These are phyloP conservation scores for Trichosporon ovoides DNA, from an alignment of 1,284 basidiomycete genomes.

Conservation along the genomic window DNA sequence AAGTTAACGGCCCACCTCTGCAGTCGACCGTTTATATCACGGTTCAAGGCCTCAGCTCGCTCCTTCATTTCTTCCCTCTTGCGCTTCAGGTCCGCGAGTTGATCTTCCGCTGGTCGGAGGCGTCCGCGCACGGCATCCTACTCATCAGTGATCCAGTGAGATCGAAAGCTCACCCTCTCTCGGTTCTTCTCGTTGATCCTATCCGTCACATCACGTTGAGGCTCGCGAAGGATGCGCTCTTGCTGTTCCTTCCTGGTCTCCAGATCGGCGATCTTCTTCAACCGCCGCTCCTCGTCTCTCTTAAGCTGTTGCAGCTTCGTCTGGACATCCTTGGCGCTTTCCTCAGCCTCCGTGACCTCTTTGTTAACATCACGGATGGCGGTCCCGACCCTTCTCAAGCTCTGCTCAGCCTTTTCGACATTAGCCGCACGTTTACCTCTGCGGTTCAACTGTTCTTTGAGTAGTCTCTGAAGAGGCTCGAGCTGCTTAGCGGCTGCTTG, in stretches of 20 bases:
- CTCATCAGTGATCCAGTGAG: neutral
- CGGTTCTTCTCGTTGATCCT: slow-evolving; percentile 13
- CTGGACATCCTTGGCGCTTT: neutral
- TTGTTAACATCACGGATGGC: neutral
- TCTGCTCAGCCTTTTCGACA: neutral
- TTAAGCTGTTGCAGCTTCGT: neutral
- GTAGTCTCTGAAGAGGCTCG: neutral
- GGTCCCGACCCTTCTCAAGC: neutral
- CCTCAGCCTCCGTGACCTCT: neutral
- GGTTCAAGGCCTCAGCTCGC: neutral
- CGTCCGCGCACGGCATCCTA: neutral
- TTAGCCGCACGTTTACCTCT: neutral
- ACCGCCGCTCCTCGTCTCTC: neutral
- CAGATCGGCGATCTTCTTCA: neutral
- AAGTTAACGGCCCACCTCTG: neutral
- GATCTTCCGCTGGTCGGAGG: neutral
- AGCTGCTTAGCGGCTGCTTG: neutral
- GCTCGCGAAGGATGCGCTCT: neutral
- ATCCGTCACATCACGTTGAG: neutral
- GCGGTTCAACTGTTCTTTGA: neutral
- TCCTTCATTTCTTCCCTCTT: neutral
- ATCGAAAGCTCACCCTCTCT: neutral
- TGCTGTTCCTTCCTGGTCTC: neutral
- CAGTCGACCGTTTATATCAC: slow-evolving; percentile 1
- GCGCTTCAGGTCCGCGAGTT: neutral